A percentile compares a stretch with the other conserved stretches of the same genome.
Conservation (phyloP, 306 rosid genomes). For the Delonix regia region DNA sequence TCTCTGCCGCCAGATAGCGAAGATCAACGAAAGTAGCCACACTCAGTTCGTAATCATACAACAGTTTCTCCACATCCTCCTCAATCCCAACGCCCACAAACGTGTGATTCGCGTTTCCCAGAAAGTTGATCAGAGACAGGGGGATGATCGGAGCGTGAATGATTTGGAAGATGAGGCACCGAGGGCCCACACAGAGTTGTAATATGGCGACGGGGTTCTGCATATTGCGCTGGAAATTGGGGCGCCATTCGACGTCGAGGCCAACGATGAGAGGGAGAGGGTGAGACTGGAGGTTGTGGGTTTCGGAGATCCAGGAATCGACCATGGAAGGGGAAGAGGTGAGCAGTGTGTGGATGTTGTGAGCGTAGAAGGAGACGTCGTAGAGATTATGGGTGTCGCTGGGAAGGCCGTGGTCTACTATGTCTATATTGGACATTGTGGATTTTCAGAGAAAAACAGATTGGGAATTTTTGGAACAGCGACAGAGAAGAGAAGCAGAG, state of each 20-base stretch:
- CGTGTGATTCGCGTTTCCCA: slow-evolving; percentile 4
- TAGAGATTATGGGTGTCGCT: slow-evolving; percentile 37
- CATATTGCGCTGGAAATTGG: slow-evolving; percentile 31
- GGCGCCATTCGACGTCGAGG: slow-evolving; percentile 55
- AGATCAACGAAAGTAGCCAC: slow-evolving; percentile 39
- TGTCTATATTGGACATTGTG: background rate
- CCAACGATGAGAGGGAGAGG: slow-evolving; percentile 22
- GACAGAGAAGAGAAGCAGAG: background rate
- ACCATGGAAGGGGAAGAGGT: slow-evolving; percentile 40
- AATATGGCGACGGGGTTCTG: slow-evolving; percentile 33
- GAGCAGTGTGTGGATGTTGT: slow-evolving; percentile 37
- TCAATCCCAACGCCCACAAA: slow-evolving; percentile 46
- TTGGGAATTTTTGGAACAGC: background rate
- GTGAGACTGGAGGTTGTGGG: background rate
- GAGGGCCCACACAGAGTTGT: slow-evolving; percentile 38
- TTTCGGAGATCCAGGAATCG: slow-evolving; percentile 39
- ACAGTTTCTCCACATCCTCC: slow-evolving; percentile 40
- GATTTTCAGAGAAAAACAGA: background rate
- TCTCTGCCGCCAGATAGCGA: slow-evolving; percentile 23
- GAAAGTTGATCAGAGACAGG: slow-evolving; percentile 20
- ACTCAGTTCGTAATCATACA: background rate
- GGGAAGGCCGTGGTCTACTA: slow-evolving; percentile 15
- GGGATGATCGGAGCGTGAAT: slow-evolving; percentile 37
- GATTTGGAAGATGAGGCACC: slow-evolving; percentile 52
- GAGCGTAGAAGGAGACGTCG: slow-evolving; percentile 34